Evolutionary conservation across 768 basidiomycete genomes (phyloP).

Genomic region (Kondoa subrosea): DNA sequence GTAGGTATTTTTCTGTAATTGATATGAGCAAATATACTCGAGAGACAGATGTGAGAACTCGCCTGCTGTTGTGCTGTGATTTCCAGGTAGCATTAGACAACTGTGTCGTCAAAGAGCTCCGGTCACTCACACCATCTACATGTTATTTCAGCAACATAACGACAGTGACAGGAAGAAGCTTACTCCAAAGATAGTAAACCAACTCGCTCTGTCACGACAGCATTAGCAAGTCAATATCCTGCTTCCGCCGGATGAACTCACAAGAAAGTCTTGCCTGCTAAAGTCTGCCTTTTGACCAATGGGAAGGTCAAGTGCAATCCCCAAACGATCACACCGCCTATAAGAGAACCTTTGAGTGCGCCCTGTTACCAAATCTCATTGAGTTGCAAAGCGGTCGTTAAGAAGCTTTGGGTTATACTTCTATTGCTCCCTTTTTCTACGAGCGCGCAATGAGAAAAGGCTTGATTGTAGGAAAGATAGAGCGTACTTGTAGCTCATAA

Average conservation of each 20-base stretch:
- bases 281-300: conserved; percentile 1
- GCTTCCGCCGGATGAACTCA: not conserved
- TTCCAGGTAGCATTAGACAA: no score
- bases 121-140: not conserved
- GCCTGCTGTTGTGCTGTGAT: not conserved
- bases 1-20: conserved; percentile 6
- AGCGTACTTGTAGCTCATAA: not conserved
- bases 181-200: not conserved
- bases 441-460: not conserved
- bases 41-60: not conserved
- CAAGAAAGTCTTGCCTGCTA: conserved; percentile 6
- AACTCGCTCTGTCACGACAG: not conserved
- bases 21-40: not conserved
- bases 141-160: not conserved
- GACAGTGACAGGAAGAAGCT: not conserved
- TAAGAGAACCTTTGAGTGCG: not conserved
- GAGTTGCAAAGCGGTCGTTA: not conserved
- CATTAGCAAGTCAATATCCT: not conserved
- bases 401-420: not conserved
- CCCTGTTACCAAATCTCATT: not conserved
- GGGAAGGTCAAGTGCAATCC: not conserved
- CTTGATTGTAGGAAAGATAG: not conserved
- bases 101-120: no score
- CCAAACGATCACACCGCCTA: not conserved
- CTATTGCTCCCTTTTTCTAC: not conserved